phyloP scores from a whole-genome alignment of 805 yeast genomes.

The Vanderwaltozyma tropicalis region DNA sequence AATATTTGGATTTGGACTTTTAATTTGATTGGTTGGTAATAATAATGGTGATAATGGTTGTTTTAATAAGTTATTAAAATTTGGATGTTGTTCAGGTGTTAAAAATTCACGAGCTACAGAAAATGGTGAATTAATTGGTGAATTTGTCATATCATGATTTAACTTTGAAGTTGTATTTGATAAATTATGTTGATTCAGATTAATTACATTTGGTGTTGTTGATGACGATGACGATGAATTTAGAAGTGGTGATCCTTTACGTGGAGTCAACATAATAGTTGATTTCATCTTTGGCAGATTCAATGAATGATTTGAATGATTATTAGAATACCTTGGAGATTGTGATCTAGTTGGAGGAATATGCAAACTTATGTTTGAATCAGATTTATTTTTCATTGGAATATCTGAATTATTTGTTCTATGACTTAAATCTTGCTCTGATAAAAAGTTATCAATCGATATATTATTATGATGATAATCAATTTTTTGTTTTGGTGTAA shows the following conservation, averaged over 20 bases:
- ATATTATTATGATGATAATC: slow-evolving; percentile 4
- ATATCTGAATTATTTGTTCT: too few species aligned
- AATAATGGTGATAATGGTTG: slow-evolving; percentile 76
- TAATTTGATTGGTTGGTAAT: slow-evolving; percentile 49
- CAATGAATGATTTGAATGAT: background rate
- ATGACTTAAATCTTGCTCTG: background rate
- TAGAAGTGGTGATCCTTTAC: slow-evolving; percentile 45
- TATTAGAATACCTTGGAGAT: background rate
- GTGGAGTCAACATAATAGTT: slow-evolving; percentile 35
- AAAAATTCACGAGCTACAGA: slow-evolving; percentile 32
- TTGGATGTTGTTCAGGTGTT: slow-evolving; percentile 27
- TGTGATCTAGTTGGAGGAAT: background rate
- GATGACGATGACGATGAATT: slow-evolving; percentile 2
- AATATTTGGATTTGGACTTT: slow-evolving; percentile 58
- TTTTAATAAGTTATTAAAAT: slow-evolving; percentile 26
- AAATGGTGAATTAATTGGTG: slow-evolving; percentile 53
- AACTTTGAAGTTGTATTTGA: slow-evolving; percentile 13
- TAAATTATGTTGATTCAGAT: slow-evolving; percentile 1
- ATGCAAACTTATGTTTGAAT: background rate
- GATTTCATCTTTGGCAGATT: slow-evolving; percentile 17
- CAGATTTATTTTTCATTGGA: background rate
- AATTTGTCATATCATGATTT: slow-evolving; percentile 14
- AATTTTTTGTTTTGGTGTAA: slow-evolving; percentile 39
- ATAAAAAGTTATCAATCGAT: background rate
- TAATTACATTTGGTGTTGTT: background rate